Base-by-base conservation (phyloP, 2,329 filamentous ascomycete species). In the Exophiala sp. region DNA sequence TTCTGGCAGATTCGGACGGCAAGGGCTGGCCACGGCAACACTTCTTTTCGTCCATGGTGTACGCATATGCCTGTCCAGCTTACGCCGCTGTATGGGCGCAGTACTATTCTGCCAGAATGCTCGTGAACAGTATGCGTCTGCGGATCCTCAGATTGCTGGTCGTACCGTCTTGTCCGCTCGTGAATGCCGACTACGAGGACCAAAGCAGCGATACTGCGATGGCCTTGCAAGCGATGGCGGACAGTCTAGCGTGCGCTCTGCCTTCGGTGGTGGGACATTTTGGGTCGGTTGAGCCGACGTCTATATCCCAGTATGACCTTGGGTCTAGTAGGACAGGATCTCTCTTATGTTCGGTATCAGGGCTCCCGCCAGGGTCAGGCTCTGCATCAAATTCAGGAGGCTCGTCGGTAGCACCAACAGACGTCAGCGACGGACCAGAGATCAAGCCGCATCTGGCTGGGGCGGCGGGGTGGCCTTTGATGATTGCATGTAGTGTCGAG, bases 401-500 rank as follows among this genome's bases (percentile, higher is more conserved):
- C 79, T 87, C 85, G 50, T 29, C 6, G 16, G 21, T 24, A 3
- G 20, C 38, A 39, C 10, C 12, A 29, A 10, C 10, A 12, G 5
- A 66, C 24, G 46, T 47, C 16, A 47, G 9, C 9, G 41, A 59
- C 33, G 39, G 59, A 8, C 18, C 21, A n/a, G 54, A 58, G 4
- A 58, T 61, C 16, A 62, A 52, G 44, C 62, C 62, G 20, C 58
- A 52, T 49, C 16, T 58, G 12, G 57, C 55, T 2, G 29, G 11
- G 20, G 21, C 56, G 45, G 16, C 52, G n/a, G 50, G 58, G 24
- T 61, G 63, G 62, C 58, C 60, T 20, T 40, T 66, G n/a, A 55
- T 46, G 20, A 54, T 65, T 47, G 64, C 59, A 11, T 56, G 59
- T 24, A 59, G 57, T 34, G n/a, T 64, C 1, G 40, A 55, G 14